Evolutionary conservation across 1,139 yeast genomes (phyloP).

Genomic region (Pneumocystis sp.): DNA sequence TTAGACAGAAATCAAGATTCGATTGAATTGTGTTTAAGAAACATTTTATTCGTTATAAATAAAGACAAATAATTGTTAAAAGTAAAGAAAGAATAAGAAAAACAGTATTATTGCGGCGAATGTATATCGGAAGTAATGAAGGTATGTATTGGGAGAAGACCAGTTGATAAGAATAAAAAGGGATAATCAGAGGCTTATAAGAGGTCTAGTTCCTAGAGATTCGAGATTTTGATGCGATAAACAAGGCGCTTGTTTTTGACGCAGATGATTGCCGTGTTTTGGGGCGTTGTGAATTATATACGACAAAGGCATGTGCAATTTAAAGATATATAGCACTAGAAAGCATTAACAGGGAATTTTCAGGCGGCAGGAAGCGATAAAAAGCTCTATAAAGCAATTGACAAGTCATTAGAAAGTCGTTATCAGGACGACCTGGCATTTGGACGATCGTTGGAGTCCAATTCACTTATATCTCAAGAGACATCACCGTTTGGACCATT

Average conservation of each 20-base stretch:
- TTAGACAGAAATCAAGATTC: not conserved
- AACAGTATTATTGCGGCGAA: too few relatives aligned
- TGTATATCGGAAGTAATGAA: too few relatives aligned
- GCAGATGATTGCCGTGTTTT: slow-evolving; percentile 72
- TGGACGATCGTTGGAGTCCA: slow-evolving; percentile 5
- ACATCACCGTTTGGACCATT: slow-evolving; percentile 87
- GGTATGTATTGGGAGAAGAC: too few relatives aligned
- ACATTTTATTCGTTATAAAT: too few relatives aligned
- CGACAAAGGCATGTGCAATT: slow-evolving; percentile 42
- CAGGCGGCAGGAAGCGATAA: slow-evolving; percentile 72
- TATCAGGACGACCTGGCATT: slow-evolving; percentile 7
- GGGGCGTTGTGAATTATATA: slow-evolving; percentile 90
- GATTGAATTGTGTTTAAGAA: not conserved
- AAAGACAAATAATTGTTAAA: too few relatives aligned
- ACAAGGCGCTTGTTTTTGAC: slow-evolving; percentile 74
- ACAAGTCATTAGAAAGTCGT: slow-evolving; percentile 40
- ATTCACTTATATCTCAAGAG: slow-evolving; percentile 16
- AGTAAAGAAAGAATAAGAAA: too few relatives aligned
- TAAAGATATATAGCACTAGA: too few relatives aligned
- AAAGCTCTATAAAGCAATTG: slow-evolving; percentile 74
- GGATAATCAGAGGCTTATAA: too few relatives aligned
- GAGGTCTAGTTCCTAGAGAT: slow-evolving; percentile 64
- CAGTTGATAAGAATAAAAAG: too few relatives aligned
- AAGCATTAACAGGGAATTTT: not conserved
- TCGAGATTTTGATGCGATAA: slow-evolving; percentile 75